Base-by-base conservation (phyloP, 176 grass and related monocot species). In the Carex parvula region DNA sequence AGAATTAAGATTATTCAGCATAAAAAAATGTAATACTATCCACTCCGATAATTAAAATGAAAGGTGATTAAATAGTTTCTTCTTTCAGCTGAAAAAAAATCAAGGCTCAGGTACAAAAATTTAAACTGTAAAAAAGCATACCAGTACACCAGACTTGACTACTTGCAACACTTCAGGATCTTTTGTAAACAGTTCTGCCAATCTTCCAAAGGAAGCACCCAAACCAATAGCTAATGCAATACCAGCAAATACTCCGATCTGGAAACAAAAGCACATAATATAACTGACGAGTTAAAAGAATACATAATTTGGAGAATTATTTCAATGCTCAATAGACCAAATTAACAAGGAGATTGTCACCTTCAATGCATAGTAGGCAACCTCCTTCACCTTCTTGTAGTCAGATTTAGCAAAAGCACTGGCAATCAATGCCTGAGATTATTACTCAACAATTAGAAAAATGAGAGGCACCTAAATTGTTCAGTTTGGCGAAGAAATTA, bases 141-240 rank as follows among this genome's bases (percentile, higher is more conserved):
- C 95, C 95, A 98, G 44, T 85, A 92, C 86, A 80, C 95, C 94
- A 35, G 90, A 92, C 60, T 75, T 94, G 82, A 92, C 95, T 75
- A 98, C 87, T 61, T 89, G 84, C 61, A 98, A 86, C 70, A 98
- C 92, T 84, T 89, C 89, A 62, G 84, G 83, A 87, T 95, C 95
- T 63, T 81, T 94, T 46, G 95, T 95, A 84, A 98, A 98, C 57
- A 95, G 61, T 91, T 77, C 89, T 75, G 92, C 84, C 79, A 95
- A 84, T 85, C 79, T 98, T 77, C 76, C 84, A 91, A 94, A 95
- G 79, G 95, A 98, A 64, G 76, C 79, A 84, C 86, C 88, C 68
- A 98, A 85, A 81, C 93, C 92, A 87, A 79, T 9, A 15, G 91
- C 83, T 75, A 95, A 95, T 74, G 84, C 89, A 86, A 93, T 86